Evolutionary conservation across 2,329 filamentous ascomycete genomes (phyloP).

Genomic region (Atkinsonella texensis): DNA sequence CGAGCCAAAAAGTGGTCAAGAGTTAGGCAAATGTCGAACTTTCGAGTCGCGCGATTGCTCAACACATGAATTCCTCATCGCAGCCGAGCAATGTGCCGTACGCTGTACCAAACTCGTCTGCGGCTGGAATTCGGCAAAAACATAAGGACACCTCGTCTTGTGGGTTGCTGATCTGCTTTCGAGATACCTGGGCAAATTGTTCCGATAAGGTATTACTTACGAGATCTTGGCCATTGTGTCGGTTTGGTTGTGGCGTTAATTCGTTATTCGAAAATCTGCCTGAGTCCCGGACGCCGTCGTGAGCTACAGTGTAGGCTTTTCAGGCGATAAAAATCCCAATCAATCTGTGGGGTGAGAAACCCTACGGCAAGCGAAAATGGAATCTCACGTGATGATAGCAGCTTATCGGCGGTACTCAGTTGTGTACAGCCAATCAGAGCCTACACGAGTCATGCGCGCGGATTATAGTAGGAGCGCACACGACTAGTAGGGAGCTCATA

Average conservation of each 20-base stretch:
- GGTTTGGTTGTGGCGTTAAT: constrained; percentile 32
- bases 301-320: constrained; percentile 20
- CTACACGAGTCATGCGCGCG: not conserved
- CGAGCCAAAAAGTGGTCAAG: too few species aligned
- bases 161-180: constrained; percentile 6
- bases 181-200: constrained; percentile 8
- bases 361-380: constrained; percentile 21
- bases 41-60: not conserved
- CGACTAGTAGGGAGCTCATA: too few species aligned
- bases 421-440: not conserved
- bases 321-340: constrained; percentile 21
- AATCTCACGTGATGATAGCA: constrained; percentile 21
- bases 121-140: not conserved
- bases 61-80: not conserved
- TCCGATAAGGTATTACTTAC: constrained; percentile 32
- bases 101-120: not conserved
- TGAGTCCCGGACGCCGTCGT: constrained; percentile 25
- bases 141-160: constrained; percentile 10
- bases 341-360: constrained; percentile 29
- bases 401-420: constrained; percentile 9
- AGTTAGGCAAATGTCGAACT: not conserved
- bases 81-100: not conserved
- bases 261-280: constrained; percentile 23
- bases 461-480: too few species aligned
- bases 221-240: constrained; percentile 52